phyloP scores from a whole-genome alignment of 441 rosid genomes.

The Isatis lusitanica region DNA sequence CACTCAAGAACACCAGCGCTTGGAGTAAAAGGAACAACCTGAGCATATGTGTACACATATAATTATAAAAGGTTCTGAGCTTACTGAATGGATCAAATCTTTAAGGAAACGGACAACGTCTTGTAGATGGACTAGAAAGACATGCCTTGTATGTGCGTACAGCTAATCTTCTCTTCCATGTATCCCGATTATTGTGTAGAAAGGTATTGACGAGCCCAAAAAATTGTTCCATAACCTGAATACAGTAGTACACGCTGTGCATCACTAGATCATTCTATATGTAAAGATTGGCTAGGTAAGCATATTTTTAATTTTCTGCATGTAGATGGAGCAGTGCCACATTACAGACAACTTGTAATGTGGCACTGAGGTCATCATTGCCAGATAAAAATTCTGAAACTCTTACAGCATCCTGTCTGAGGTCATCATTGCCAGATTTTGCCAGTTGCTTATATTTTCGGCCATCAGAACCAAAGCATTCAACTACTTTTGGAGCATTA shows the following conservation, averaged over 20 bases:
- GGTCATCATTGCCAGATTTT: slow-evolving; percentile 98
- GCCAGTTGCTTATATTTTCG: slow-evolving; percentile 87
- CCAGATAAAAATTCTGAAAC: slow-evolving; percentile 12
- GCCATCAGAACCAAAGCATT: slow-evolving; percentile 96
- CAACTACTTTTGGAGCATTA: slow-evolving; percentile 96
- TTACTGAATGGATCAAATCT: slow-evolving; percentile 15
- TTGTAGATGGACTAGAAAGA: slow-evolving; percentile 23
- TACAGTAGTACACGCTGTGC: slow-evolving; percentile 17
- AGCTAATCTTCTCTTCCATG: slow-evolving; percentile 88
- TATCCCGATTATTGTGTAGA: slow-evolving; percentile 77
- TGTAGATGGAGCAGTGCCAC: slow-evolving; percentile 8
- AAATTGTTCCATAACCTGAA: slow-evolving; percentile 99
- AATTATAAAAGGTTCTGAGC: not conserved
- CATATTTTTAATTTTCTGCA: slow-evolving; percentile 5
- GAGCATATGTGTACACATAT: slow-evolving; percentile 18
- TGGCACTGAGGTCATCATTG: no score
- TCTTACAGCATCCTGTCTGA: slow-evolving; percentile 98
- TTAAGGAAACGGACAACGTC: not conserved
- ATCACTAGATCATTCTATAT: slow-evolving; percentile 25
- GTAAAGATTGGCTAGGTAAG: slow-evolving; percentile 15
- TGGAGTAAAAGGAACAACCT: slow-evolving; percentile 98
- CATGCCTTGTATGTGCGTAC: slow-evolving; percentile 93
- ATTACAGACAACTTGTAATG: no score
- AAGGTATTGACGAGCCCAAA: slow-evolving; percentile 94
- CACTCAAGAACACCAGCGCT: slow-evolving; percentile 99